phyloP scores from a whole-genome alignment of 371 early-diverging fungal genomes.

The Vittaforma corneae region DNA sequence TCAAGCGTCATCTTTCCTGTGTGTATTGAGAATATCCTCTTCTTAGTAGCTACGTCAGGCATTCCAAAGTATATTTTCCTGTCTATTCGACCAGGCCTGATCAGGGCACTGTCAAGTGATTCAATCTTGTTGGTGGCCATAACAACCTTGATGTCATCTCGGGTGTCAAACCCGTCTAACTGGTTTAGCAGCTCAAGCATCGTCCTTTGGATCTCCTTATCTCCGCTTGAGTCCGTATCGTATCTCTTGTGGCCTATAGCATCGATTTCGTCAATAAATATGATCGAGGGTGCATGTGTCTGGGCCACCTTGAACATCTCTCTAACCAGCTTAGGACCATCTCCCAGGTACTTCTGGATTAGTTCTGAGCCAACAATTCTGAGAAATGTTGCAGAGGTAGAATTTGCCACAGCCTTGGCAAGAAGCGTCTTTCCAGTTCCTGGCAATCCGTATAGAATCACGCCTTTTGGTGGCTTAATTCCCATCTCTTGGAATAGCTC shows the following conservation, averaged over 20 bases:
- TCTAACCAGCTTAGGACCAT: slow-evolving; percentile 95
- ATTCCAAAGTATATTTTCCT: slow-evolving; percentile 98
- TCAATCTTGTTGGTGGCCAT: slow-evolving; percentile 99
- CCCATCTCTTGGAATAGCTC: slow-evolving; percentile 99
- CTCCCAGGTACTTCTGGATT: slow-evolving; percentile 98
- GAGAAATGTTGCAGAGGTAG: slow-evolving; percentile 95
- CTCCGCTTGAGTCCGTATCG: slow-evolving; percentile 88
- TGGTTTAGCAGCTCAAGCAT: slow-evolving; percentile 99
- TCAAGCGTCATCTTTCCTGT: slow-evolving; percentile 90
- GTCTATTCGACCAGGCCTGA: slow-evolving; percentile 98
- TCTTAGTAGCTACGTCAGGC: slow-evolving; percentile 93
- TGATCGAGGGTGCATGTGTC: slow-evolving; percentile 94
- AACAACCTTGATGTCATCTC: slow-evolving; percentile 94
- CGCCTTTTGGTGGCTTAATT: slow-evolving; percentile 97
- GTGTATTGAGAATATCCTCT: slow-evolving; percentile 94
- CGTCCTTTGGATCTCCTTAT: slow-evolving; percentile 96
- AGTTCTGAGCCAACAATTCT: slow-evolving; percentile 98
- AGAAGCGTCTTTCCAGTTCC: slow-evolving; percentile 97
- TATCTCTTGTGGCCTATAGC: slow-evolving; percentile 92
- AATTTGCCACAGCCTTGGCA: slow-evolving; percentile 99
- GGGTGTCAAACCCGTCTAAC: slow-evolving; percentile 97
- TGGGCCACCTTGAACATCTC: slow-evolving; percentile 97
- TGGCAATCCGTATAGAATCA: slow-evolving; percentile 93
- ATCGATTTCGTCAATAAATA: slow-evolving; percentile 99
- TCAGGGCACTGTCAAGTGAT: slow-evolving; percentile 91